A percentile compares a stretch with the other conserved stretches of the same genome.
These are phyloP conservation scores for Pyrenochaeta sp. DNA, from an alignment of 2,329 filamentous ascomycete species.

Conservation along the genomic window DNA sequence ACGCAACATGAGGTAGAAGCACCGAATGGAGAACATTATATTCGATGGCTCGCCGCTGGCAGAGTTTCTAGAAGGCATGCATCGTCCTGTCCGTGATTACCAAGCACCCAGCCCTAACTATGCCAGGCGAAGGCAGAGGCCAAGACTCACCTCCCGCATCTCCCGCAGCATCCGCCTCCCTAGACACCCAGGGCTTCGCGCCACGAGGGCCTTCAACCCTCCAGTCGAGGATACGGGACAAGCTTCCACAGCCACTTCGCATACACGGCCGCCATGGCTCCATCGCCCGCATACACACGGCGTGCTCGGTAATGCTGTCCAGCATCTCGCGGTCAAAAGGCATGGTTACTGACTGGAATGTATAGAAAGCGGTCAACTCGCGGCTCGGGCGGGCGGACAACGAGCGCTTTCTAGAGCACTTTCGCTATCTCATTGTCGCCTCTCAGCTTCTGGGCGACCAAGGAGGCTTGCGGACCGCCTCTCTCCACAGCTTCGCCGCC, in stretches of 20 bases:
- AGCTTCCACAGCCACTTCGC: slow-evolving; percentile 58
- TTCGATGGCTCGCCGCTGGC: slow-evolving; percentile 88
- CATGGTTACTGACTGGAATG: slow-evolving; percentile 20
- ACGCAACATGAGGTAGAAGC: slow-evolving; percentile 41
- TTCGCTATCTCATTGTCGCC: slow-evolving; percentile 90
- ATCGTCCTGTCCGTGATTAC: slow-evolving; percentile 3
- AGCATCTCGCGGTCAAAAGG: not conserved
- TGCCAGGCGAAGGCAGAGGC: slow-evolving; percentile 45
- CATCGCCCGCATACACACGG: slow-evolving; percentile 48
- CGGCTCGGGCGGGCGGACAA: slow-evolving; percentile 81
- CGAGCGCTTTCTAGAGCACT: slow-evolving; percentile 86
- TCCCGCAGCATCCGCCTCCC: slow-evolving; percentile 22
- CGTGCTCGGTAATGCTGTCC: slow-evolving; percentile 43
- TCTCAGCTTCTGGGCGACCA: slow-evolving; percentile 83
- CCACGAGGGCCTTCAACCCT: slow-evolving; percentile 60
- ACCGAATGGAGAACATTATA: slow-evolving; percentile 84
- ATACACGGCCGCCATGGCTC: slow-evolving; percentile 49
- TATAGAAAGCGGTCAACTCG: slow-evolving; percentile 73
- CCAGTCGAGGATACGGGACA: slow-evolving; percentile 58
- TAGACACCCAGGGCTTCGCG: slow-evolving; percentile 54
- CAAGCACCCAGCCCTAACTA: slow-evolving; percentile 27
- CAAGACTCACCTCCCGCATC: slow-evolving; percentile 33
- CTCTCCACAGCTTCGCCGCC: slow-evolving; percentile 37
- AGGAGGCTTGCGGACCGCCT: slow-evolving; percentile 47
- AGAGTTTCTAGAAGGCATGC: slow-evolving; percentile 83